Evolutionary conservation across 805 yeast genomes (phyloP).

Genomic region (Hanseniaspora osmophila): DNA sequence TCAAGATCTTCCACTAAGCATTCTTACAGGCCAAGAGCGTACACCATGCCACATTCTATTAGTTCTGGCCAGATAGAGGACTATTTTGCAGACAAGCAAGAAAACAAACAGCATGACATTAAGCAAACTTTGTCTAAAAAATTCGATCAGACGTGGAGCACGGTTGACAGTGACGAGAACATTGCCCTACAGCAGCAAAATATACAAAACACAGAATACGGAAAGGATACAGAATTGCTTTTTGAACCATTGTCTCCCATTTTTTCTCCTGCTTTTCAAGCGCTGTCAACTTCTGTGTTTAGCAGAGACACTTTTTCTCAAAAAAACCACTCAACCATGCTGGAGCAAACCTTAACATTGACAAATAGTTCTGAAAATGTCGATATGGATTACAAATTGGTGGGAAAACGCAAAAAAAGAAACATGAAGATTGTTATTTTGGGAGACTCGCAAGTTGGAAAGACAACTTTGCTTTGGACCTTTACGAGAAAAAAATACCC

Average conservation of each 20-base stretch:
- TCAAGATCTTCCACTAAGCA: too few relatives aligned
- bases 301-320: background rate
- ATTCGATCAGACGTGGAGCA: background rate
- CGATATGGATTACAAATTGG: too few relatives aligned
- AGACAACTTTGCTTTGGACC: slow-evolving; percentile 55
- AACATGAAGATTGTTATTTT: slow-evolving; percentile 56
- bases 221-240: background rate
- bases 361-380: too few relatives aligned
- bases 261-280: background rate
- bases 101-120: background rate
- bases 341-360: background rate
- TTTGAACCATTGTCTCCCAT: background rate
- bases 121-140: background rate
- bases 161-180: background rate
- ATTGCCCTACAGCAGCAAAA: background rate
- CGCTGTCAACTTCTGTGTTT: background rate
- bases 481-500: slow-evolving; percentile 64
- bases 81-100: background rate
- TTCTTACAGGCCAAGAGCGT: too few relatives aligned
- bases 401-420: background rate
- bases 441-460: slow-evolving; percentile 89
- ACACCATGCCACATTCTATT: too few relatives aligned
- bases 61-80: background rate
- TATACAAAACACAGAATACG: too few relatives aligned
- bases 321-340: background rate